Base-by-base conservation (phyloP, 495 filamentous ascomycete species). In the Tuber magnatum region DNA sequence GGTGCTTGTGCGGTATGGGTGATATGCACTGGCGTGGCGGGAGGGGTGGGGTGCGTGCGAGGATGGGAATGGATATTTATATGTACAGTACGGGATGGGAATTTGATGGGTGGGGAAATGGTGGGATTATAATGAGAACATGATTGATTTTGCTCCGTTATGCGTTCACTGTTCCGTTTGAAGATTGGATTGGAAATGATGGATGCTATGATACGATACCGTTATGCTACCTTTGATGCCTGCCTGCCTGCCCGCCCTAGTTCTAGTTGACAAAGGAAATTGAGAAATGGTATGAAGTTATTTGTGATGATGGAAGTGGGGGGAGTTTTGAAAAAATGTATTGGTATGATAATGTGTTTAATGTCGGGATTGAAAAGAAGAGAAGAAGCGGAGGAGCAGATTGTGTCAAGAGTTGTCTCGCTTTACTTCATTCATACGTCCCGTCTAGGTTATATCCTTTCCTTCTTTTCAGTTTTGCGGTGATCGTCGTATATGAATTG, bases 111-210 rank as follows among this genome's bases (percentile, higher is more conserved):
- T 28, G 69, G 24, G 42, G 74, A 10, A 41, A 40, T 3, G 40
- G n/a, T n/a, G 40, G 41, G 42, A 68, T 74, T 71, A 70, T 40
- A 40, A 40, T 40, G 7, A 40, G 7, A 40, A 40, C 39, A 40
- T 40, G 39, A 7, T 40, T n/a, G n/a, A n/a, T n/a, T n/a, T 40
- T 40, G 39, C 39, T 40, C 14, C 32, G 16, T 44, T 44, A 6
- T 8, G 48, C n/a, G 48, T n/a, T n/a, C 24, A 51, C 73, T 38
- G 42, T 48, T 48, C 16, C 35, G 20, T 24, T 70, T 46, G 41
- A 7, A 73, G 48, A 68, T 7, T 24, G 12, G 42, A 16, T 69
- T 46, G 44, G 42, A 42, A 73, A 32, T 69, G n/a, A 78, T 78
- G 72, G 43, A 20, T 46, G 5, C 43, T 46, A 46, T 16, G 14